Evolutionary conservation across 2,329 filamentous ascomycete genomes (phyloP).

Genomic region (Parafenestella ontariensis): DNA sequence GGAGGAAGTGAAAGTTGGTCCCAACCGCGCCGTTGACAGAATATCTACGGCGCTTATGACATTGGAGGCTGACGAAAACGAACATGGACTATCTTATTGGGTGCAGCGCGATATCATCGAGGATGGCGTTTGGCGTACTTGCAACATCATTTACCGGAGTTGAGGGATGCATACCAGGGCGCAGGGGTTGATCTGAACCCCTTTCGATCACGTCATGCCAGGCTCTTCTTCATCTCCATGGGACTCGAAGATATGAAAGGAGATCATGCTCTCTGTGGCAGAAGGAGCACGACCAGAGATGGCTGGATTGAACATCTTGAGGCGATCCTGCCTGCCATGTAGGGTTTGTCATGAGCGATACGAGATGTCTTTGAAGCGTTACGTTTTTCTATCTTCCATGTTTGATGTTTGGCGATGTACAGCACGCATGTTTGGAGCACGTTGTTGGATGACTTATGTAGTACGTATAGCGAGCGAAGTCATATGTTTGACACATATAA

Average conservation of each 20-base stretch:
- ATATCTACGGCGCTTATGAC: background rate
- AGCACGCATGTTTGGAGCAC: background rate
- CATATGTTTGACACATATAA: background rate
- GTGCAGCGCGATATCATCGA: background rate
- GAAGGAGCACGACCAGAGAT: background rate
- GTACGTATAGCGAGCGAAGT: background rate
- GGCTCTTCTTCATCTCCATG: background rate
- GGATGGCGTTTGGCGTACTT: conserved; percentile 9
- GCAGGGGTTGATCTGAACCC: background rate
- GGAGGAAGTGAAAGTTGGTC: background rate
- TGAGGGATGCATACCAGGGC: background rate
- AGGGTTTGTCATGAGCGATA: background rate
- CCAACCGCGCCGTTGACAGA: background rate
- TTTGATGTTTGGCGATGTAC: background rate
- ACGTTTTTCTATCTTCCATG: background rate
- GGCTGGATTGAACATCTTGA: background rate
- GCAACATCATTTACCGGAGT: conserved; percentile 12
- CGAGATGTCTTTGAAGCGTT: background rate
- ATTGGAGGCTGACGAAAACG: background rate
- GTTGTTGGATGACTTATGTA: background rate
- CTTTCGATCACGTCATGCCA: background rate
- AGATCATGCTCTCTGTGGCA: background rate
- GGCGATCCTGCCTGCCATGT: background rate
- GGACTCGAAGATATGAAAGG: background rate
- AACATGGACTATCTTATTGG: background rate